Evolutionary conservation across 768 basidiomycete genomes (phyloP).

Genomic region (Fistulinella prunicolor): DNA sequence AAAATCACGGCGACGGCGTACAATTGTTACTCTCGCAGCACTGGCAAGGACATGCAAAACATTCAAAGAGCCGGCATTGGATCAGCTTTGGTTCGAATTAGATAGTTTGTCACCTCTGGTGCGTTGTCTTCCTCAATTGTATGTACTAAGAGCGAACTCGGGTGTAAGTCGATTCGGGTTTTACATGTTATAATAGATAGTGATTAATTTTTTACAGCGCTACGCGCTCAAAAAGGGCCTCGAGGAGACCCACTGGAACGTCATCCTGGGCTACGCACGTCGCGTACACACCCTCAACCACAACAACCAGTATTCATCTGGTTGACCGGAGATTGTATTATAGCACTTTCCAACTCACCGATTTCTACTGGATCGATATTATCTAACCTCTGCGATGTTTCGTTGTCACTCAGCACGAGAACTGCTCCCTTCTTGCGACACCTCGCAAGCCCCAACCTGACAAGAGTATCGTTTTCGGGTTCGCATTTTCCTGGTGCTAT

Average conservation of each 20-base stretch:
- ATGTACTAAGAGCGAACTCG: too few species aligned
- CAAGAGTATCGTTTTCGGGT: background rate
- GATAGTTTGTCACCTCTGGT: constrained; percentile 13
- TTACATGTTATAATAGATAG: background rate
- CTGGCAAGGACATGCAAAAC: constrained; percentile 11
- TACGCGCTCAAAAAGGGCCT: background rate
- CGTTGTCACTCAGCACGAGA: too few species aligned
- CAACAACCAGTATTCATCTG: too few species aligned
- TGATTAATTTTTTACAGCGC: background rate
- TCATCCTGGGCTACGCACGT: background rate
- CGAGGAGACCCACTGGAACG: background rate
- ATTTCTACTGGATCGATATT: too few species aligned
- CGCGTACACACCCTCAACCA: background rate
- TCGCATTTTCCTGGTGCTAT: too few species aligned
- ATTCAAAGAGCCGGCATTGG: constrained; percentile 14
- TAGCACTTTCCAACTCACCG: too few species aligned
- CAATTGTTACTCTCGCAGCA: too few species aligned
- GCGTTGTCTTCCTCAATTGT: background rate
- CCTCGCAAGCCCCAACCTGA: constrained; percentile 2
- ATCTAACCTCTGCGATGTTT: too few species aligned
- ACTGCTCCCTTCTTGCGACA: background rate
- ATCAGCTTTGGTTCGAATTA: constrained; percentile 13
- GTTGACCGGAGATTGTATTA: background rate
- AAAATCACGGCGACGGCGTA: constrained; percentile 1
- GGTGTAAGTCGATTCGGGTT: too few species aligned